Evolutionary conservation across 2,329 filamentous ascomycete species (phyloP).

Genomic region (Ascomycota sp.): DNA sequence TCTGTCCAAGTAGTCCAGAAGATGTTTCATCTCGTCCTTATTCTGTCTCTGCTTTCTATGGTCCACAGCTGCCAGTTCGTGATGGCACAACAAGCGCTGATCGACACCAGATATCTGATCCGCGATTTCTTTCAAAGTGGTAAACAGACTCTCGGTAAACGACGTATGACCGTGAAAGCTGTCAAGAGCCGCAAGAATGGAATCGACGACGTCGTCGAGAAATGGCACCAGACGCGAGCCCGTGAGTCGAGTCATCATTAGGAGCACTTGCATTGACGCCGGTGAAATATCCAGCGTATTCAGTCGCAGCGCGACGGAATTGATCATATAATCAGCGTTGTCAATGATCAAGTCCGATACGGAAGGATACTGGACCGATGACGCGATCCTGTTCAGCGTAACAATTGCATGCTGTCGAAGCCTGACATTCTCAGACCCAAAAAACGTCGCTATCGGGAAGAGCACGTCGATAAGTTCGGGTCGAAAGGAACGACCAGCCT

Average conservation of each 20-base stretch:
- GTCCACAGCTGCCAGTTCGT: constrained; percentile 13
- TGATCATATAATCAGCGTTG: constrained; percentile 93
- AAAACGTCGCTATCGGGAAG: constrained; percentile 75
- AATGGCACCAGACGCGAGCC: constrained; percentile 69
- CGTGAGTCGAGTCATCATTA: constrained; percentile 84
- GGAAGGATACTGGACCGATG: constrained; percentile 50
- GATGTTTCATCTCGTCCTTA: constrained; percentile 18
- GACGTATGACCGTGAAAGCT: constrained; percentile 83
- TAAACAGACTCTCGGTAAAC: constrained; percentile 71
- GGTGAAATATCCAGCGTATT: constrained; percentile 87
- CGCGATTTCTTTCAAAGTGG: constrained; percentile 63
- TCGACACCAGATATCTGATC: constrained; percentile 53
- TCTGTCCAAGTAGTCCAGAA: constrained; percentile 42
- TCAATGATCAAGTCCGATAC: constrained; percentile 66
- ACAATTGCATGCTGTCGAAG: constrained; percentile 68
- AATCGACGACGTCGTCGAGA: constrained; percentile 75
- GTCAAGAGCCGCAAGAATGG: constrained; percentile 83
- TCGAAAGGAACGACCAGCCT: constrained; percentile 47
- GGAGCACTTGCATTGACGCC: constrained; percentile 70
- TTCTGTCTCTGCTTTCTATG: constrained; percentile 20
- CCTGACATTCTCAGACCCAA: constrained; percentile 48
- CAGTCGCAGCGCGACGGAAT: constrained; percentile 70
- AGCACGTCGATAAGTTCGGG: constrained; percentile 77
- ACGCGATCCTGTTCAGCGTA: constrained; percentile 62
- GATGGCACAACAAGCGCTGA: constrained; percentile 23